These are phyloP conservation scores for Stellera chamaejasme DNA, from an alignment of 345 rosid species.

Conservation along the genomic window DNA sequence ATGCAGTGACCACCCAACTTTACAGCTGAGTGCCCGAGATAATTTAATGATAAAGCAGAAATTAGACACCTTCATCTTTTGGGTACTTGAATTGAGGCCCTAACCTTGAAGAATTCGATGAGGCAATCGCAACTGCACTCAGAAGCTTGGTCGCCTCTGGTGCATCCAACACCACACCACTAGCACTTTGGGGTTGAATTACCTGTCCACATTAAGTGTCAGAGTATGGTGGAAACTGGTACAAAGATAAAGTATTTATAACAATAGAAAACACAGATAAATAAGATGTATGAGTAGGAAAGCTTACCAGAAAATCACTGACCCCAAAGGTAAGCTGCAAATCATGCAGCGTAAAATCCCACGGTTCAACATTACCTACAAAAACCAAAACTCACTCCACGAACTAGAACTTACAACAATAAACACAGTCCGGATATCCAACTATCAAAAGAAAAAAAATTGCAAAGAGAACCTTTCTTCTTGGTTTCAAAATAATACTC, in stretches of 20 bases:
- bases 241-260: background rate
- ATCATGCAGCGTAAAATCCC: slow-evolving; percentile 66
- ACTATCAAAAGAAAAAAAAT: too few relatives aligned
- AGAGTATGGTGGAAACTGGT: slow-evolving; percentile 5
- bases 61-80: background rate
- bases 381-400: slow-evolving; percentile 25
- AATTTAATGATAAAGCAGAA: slow-evolving; percentile 11
- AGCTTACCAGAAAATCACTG: slow-evolving; percentile 74
- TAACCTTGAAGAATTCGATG: slow-evolving; percentile 88
- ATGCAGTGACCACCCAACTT: background rate
- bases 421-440: background rate
- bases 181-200: slow-evolving; percentile 94
- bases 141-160: slow-evolving; percentile 92
- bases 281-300: background rate
- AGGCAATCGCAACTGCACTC: slow-evolving; percentile 89
- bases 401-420: slow-evolving; percentile 16
- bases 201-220: slow-evolving; percentile 33
- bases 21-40: background rate
- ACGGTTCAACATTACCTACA: slow-evolving; percentile 53
- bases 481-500: slow-evolving; percentile 65
- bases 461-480: slow-evolving; percentile 28
- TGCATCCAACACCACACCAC: slow-evolving; percentile 88
- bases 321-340: slow-evolving; percentile 95
- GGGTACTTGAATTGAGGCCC: slow-evolving; percentile 18
- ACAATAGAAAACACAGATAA: background rate